Conservation (phyloP, 2,329 filamentous ascomycete genomes). For the Fusarium musae region DNA sequence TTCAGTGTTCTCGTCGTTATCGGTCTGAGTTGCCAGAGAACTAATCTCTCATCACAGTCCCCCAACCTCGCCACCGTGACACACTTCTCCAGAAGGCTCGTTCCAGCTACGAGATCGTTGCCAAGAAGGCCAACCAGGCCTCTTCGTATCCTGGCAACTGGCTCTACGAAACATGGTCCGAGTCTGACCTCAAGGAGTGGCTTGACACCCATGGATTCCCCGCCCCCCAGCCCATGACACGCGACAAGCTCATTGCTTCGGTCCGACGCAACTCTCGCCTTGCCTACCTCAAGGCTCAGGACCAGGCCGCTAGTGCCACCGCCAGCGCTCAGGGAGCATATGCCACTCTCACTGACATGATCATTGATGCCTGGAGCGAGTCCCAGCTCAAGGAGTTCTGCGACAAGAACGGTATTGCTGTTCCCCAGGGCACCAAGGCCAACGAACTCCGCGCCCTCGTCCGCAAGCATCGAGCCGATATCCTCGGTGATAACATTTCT, state of each 20-base stretch:
- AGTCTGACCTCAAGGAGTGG: constrained; percentile 94
- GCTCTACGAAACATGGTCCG: constrained; percentile 91
- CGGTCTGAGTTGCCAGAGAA: no score
- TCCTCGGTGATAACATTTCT: constrained; percentile 73
- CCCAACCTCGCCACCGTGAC: constrained; percentile 88
- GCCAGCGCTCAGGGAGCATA: constrained; percentile 76
- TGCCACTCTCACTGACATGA: constrained; percentile 79
- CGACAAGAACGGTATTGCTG: constrained; percentile 86
- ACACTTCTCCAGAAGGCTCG: constrained; percentile 81
- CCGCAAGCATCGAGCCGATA: constrained; percentile 82
- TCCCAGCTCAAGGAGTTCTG: constrained; percentile 89
- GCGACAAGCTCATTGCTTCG: constrained; percentile 87
- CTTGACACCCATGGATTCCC: constrained; percentile 89
- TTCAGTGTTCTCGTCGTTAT: no score
- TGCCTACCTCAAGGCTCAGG: constrained; percentile 75
- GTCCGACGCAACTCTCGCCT: constrained; percentile 92
- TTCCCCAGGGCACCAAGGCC: constrained; percentile 89
- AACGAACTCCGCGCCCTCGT: constrained; percentile 92
- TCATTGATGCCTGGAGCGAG: constrained; percentile 92
- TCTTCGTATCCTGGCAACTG: constrained; percentile 92
- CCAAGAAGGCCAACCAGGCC: constrained; percentile 80
- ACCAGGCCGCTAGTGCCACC: constrained; percentile 68
- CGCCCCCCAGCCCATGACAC: constrained; percentile 82
- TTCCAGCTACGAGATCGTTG: constrained; percentile 81
- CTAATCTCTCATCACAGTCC: constrained; percentile 59